Conservation (phyloP, 2,329 filamentous ascomycete genomes). For the Fusarium tupiense region DNA sequence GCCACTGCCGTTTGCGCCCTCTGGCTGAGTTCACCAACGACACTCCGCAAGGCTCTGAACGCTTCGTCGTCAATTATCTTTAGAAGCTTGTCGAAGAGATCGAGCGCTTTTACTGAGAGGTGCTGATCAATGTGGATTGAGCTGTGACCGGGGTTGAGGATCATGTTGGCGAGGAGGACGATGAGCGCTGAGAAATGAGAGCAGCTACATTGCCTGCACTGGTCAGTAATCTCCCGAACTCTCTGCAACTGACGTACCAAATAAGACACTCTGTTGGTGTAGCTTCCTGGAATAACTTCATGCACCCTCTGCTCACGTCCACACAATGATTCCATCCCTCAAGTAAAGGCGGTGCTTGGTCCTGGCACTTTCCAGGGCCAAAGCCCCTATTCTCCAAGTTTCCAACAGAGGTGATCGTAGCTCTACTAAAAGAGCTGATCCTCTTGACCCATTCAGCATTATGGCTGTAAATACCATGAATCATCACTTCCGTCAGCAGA, state of each 20-base stretch:
- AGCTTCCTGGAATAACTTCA: constrained; percentile 46
- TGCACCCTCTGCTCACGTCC: constrained; percentile 47
- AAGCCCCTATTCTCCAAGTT: constrained; percentile 16
- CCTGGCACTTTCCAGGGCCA: not conserved
- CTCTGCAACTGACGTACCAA: constrained; percentile 37
- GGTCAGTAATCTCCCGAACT: not conserved
- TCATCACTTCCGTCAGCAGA: constrained; percentile 48
- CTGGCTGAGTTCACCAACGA: constrained; percentile 34
- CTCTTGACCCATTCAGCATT: constrained; percentile 51
- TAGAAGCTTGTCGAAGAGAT: constrained; percentile 43
- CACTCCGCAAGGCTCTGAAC: constrained; percentile 20
- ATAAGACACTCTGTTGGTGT: constrained; percentile 47
- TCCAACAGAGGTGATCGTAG: constrained; percentile 31
- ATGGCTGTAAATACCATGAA: constrained; percentile 52
- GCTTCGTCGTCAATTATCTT: constrained; percentile 27
- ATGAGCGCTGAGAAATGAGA: constrained; percentile 48
- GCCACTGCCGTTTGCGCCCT: constrained; percentile 30
- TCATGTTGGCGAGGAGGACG: constrained; percentile 48
- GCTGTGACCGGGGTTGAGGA: constrained; percentile 42
- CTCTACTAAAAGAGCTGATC: constrained; percentile 44
- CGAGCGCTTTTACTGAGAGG: constrained; percentile 41
- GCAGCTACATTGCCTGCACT: constrained; percentile 43
- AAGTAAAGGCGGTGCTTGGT: constrained; percentile 33
- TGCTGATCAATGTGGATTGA: constrained; percentile 43
- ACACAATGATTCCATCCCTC: constrained; percentile 48